Percentiles rank a stretch among this genome's conserved stretches.
These are phyloP conservation scores for Cercospora janseana DNA, from an alignment of 2,329 filamentous ascomycete species.

Conservation along the genomic window DNA sequence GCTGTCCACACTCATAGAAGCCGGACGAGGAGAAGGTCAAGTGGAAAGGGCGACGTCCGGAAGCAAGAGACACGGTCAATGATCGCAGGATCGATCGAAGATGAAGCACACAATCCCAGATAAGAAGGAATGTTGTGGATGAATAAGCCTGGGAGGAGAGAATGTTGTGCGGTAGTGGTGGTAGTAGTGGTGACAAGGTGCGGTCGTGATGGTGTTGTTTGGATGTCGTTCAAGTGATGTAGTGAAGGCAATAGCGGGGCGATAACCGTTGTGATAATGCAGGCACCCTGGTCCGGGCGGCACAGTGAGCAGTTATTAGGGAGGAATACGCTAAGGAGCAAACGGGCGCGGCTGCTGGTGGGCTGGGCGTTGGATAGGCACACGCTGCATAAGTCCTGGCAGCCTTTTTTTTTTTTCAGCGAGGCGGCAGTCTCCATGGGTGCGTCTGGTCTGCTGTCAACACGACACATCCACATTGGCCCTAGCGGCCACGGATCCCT, in stretches of 20 bases:
- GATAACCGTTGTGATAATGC: slow-evolving; percentile 26
- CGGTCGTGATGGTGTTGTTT: background rate
- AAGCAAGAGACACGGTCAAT: slow-evolving; percentile 7
- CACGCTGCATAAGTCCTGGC: slow-evolving; percentile 21
- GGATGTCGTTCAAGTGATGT: slow-evolving; percentile 23
- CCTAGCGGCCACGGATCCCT: slow-evolving; percentile 28
- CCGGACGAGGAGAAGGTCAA: slow-evolving; percentile 10
- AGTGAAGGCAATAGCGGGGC: slow-evolving; percentile 29
- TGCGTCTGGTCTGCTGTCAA: slow-evolving; percentile 22
- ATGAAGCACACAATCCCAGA: background rate
- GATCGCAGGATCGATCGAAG: slow-evolving; percentile 1
- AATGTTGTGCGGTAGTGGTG: too few species aligned
- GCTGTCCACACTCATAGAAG: slow-evolving; percentile 25
- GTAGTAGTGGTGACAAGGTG: slow-evolving; percentile 8
- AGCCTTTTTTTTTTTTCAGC: slow-evolving; percentile 22
- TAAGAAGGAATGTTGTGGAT: slow-evolving; percentile 14
- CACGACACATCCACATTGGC: slow-evolving; percentile 29
- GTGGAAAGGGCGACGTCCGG: slow-evolving; percentile 14
- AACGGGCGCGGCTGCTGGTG: slow-evolving; percentile 13
- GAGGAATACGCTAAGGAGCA: slow-evolving; percentile 18
- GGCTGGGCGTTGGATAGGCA: slow-evolving; percentile 19
- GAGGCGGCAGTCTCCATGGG: slow-evolving; percentile 18
- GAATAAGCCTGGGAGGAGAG: too few species aligned
- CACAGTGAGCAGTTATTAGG: slow-evolving; percentile 22
- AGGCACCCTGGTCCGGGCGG: slow-evolving; percentile 22